These are phyloP conservation scores for Cucumis hystrix DNA, from an alignment of 306 rosid genomes.

Conservation along the genomic window DNA sequence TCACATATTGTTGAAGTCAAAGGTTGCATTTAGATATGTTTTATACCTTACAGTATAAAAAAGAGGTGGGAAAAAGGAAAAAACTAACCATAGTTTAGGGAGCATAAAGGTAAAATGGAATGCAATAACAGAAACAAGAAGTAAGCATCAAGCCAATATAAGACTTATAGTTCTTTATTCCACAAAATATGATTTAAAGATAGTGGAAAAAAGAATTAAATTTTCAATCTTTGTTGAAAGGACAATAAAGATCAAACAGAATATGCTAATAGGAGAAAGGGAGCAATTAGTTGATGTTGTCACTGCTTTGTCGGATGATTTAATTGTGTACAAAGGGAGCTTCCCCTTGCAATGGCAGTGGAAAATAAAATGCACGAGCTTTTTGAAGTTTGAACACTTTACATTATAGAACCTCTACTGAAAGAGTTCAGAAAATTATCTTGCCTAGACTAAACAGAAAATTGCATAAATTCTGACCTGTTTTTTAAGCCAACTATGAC, in stretches of 20 bases:
- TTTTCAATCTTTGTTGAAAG: background rate
- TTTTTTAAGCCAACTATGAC: slow-evolving; percentile 51
- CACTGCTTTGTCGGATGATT: background rate
- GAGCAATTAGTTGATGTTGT: background rate
- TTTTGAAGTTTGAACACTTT: background rate
- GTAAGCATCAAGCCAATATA: background rate
- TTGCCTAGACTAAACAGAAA: background rate
- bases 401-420: background rate
- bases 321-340: background rate
- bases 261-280: background rate
- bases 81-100: background rate
- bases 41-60: background rate
- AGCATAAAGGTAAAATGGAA: background rate
- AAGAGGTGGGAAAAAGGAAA: background rate
- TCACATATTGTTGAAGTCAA: background rate
- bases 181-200: background rate
- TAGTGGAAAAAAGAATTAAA: background rate
- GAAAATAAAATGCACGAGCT: background rate
- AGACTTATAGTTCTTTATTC: background rate
- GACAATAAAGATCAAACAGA: background rate
- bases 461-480: slow-evolving; percentile 23
- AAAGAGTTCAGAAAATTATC: background rate
- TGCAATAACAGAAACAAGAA: background rate
- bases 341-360: background rate
- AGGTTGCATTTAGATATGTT: background rate